These are phyloP conservation scores for Myxozyma vanderwaltii DNA, from an alignment of 805 yeast genomes.

Conservation along the genomic window DNA sequence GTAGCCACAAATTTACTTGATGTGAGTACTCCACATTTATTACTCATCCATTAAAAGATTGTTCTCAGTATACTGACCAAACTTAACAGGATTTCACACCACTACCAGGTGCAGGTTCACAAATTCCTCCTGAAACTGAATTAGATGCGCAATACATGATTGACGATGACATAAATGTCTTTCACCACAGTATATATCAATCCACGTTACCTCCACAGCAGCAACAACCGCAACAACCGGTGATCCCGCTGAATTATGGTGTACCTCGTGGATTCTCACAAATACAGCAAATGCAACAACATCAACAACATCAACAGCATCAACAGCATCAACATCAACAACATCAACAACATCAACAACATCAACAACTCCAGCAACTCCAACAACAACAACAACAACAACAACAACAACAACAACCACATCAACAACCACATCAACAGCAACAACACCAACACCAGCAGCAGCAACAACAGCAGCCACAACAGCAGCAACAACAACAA, in stretches of 20 bases:
- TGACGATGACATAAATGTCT: constrained; percentile 44
- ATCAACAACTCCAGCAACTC: background rate
- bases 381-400: constrained; percentile 9
- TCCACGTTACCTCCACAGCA: too few species aligned
- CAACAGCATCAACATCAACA: too few species aligned
- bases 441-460: too few species aligned
- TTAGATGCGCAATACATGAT: constrained; percentile 40
- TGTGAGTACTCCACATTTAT: constrained; percentile 6
- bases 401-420: constrained; percentile 5
- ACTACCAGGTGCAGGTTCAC: constrained; percentile 32
- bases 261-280: background rate
- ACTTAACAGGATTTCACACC: constrained; percentile 34
- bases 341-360: constrained; percentile 1
- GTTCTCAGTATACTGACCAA: background rate
- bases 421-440: constrained; percentile 1
- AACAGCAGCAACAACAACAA: constrained; percentile 9
- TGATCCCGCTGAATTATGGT: background rate
- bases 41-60: background rate
- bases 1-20: constrained; percentile 1
- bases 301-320: too few species aligned
- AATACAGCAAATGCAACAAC: constrained; percentile 1
- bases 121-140: constrained; percentile 42
- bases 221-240: too few species aligned
- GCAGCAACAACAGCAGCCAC: constrained; percentile 3
- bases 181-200: constrained; percentile 42